Evolutionary conservation across 164 flowering plant genomes (phyloP), one percentile per base, ranked within the genome.

Genomic region (Protea cynaroides): DNA sequence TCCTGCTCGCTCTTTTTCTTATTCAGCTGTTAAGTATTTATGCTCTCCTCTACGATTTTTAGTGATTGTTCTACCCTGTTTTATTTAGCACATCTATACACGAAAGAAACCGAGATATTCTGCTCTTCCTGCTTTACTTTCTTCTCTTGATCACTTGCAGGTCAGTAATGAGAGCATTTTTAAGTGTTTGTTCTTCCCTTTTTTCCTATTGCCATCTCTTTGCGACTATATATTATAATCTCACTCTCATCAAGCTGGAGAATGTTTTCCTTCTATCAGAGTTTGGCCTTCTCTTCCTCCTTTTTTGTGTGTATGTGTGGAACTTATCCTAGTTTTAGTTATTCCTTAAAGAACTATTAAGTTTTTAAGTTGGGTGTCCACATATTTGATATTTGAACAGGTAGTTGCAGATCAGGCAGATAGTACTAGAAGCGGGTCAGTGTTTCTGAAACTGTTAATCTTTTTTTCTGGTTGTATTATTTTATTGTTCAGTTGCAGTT

Each of bases 391-490:
- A 52, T 36, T 59, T 60, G 59, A 60, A 37, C 56, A 69, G 71
- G 61, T 56, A 21, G 61, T 54, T 63, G 62, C 56, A 19, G 56
- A 23, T 56, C 49, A 63, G 6, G 22, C 54, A n/a, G 57, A 56
- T 50, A 50, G n/a, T 25, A 24, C 24, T 47, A 24, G 51, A 64
- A 67, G 72, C 63, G 2, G 46, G 67, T 58, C 38, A n/a, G 40
- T 63, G 11, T 8, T 8, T 40, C 5, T 29, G 21, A 21, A 65
- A 36, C 15, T 24, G 17, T 63, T 44, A n/a, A 43, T 8, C 0
- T 44, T 46, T 44, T 46, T 19, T 8, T 37, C 47, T 58, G 29
- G 7, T 37, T 63, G 1, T 14, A 9, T 18, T 8, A 1, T 54
- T 23, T 23, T 1, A 14, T 14, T 36, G 36, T 1, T 64, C 18